phyloP scores from a whole-genome alignment of 2,329 filamentous ascomycete species.

The Graphium sp. region DNA sequence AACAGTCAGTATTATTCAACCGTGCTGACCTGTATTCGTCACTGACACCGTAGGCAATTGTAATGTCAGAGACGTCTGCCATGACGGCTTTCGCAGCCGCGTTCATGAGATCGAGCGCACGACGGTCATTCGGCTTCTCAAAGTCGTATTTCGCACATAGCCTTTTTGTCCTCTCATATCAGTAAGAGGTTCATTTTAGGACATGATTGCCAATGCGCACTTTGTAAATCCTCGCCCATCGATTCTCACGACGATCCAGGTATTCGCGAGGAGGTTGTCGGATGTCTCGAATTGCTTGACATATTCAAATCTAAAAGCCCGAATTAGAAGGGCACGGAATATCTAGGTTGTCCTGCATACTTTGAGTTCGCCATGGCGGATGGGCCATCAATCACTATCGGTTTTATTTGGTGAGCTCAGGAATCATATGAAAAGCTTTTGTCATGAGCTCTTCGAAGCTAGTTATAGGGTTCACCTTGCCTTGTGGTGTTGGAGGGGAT shows the following conservation, averaged over 20 bases:
- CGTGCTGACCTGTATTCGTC: conserved; percentile 65
- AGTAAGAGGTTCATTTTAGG: background rate
- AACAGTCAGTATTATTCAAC: too few species aligned
- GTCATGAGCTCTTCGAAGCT: too few species aligned
- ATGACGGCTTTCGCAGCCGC: conserved; percentile 74
- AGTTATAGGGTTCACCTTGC: too few species aligned
- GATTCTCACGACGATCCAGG: conserved; percentile 88
- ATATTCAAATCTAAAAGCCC: conserved; percentile 63
- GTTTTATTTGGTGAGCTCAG: too few species aligned
- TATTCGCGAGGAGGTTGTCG: conserved; percentile 70
- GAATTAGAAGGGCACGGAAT: conserved; percentile 2
- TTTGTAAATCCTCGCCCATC: conserved; percentile 94
- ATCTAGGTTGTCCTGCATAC: too few species aligned
- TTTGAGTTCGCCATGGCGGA: conserved; percentile 44
- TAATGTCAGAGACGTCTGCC: conserved; percentile 67
- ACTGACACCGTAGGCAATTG: conserved; percentile 81
- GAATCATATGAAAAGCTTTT: too few species aligned
- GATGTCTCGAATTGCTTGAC: conserved; percentile 77
- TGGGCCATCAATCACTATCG: too few species aligned
- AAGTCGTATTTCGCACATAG: conserved; percentile 74
- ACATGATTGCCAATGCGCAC: conserved; percentile 25
- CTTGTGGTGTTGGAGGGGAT: too few species aligned
- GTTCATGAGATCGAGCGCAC: conserved; percentile 89
- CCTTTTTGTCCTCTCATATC: too few species aligned
- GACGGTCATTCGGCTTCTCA: conserved; percentile 78